Percentiles rank a stretch among this genome's conserved stretches.
phyloP scores from a whole-genome alignment of 345 rosid species.

The Arabis alpina region DNA sequence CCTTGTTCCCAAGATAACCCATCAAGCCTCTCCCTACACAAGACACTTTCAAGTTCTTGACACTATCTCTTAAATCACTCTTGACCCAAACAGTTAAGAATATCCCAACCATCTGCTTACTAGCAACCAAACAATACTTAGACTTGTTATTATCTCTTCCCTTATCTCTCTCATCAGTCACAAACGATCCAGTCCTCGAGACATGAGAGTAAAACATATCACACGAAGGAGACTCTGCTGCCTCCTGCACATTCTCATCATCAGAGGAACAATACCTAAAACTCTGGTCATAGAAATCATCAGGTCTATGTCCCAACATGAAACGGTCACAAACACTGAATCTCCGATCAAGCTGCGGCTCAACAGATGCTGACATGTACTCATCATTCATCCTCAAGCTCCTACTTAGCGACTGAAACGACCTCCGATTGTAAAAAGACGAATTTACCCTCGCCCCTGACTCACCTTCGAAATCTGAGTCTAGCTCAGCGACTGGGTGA shows the following conservation, averaged over 20 bases:
- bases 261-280: slow-evolving; percentile 77
- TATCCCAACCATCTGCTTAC: slow-evolving; percentile 99
- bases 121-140: slow-evolving; percentile 83
- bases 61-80: slow-evolving; percentile 73
- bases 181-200: slow-evolving; percentile 53
- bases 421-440: slow-evolving; percentile 71
- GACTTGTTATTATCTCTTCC: slow-evolving; percentile 49
- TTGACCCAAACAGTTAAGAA: slow-evolving; percentile 94
- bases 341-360: slow-evolving; percentile 64
- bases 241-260: slow-evolving; percentile 69
- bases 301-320: slow-evolving; percentile 61
- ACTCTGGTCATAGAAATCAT: slow-evolving; percentile 66
- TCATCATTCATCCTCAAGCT: slow-evolving; percentile 69
- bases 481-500: slow-evolving; percentile 81
- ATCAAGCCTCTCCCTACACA: slow-evolving; percentile 99
- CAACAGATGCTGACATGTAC: slow-evolving; percentile 44
- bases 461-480: slow-evolving; percentile 85
- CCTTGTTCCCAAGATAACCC: slow-evolving; percentile 99
- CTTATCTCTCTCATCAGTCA: slow-evolving; percentile 60
- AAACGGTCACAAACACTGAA: slow-evolving; percentile 85
- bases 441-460: slow-evolving; percentile 52
- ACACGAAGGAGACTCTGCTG: slow-evolving; percentile 58
- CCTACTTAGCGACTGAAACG: slow-evolving; percentile 74
- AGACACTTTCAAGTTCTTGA: slow-evolving; percentile 84
- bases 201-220: slow-evolving; percentile 57